Evolutionary conservation across 306 rosid genomes (phyloP).

Genomic region (Vachellia pachyceras): DNA sequence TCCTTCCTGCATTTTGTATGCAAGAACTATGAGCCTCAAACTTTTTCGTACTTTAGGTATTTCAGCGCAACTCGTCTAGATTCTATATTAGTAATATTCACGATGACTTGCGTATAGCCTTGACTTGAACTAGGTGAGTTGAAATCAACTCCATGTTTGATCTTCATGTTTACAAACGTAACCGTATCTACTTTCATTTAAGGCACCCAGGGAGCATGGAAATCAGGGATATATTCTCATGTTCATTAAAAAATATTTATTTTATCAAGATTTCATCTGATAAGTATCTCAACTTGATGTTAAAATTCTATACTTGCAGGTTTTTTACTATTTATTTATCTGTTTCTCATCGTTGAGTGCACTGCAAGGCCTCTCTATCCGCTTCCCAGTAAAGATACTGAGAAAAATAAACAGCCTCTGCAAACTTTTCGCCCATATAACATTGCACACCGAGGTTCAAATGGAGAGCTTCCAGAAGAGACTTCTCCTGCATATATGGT

Average conservation of each 20-base stretch:
- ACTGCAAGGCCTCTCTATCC: slow-evolving; percentile 63
- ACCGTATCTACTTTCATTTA: not conserved
- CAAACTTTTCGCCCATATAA: slow-evolving; percentile 70
- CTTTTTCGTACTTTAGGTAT: not conserved
- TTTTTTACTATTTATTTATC: slow-evolving; percentile 39
- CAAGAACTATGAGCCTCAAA: not conserved
- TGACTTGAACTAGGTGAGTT: slow-evolving; percentile 9
- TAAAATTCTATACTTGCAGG: slow-evolving; percentile 44
- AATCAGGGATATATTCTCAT: not conserved
- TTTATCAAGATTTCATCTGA: not conserved
- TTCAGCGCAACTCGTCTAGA: not conserved
- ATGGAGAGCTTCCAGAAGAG: slow-evolving; percentile 79
- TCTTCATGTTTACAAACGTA: not conserved
- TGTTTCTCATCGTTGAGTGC: slow-evolving; percentile 51
- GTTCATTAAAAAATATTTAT: not conserved
- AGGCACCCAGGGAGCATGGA: not conserved
- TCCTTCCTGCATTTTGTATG: slow-evolving; percentile 10
- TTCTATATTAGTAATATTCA: not conserved
- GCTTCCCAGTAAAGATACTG: slow-evolving; percentile 50
- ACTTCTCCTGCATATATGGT: slow-evolving; percentile 72
- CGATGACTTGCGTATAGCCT: not conserved
- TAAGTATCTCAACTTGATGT: not conserved
- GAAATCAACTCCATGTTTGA: not conserved
- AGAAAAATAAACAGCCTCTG: slow-evolving; percentile 45
- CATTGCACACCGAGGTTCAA: slow-evolving; percentile 73